A percentile compares a stretch with the other conserved stretches of the same genome.
Conservation (phyloP, 768 basidiomycete genomes). For the Mycena sanguinolenta region DNA sequence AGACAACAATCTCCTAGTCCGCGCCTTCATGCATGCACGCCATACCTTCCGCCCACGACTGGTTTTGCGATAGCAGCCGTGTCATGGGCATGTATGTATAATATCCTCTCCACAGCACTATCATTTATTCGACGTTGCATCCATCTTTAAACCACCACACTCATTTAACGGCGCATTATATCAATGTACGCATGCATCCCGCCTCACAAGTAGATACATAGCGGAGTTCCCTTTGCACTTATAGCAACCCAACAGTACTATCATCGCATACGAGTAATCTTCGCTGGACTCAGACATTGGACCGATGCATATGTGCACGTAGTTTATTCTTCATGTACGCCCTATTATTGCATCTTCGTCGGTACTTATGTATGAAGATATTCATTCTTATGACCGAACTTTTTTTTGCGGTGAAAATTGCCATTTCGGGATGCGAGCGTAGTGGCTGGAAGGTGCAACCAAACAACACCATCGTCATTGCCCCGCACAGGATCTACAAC, state of each 20-base stretch:
- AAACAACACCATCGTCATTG: constrained; percentile 13
- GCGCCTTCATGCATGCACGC: constrained; percentile 1
- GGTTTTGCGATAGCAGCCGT: constrained; percentile 25
- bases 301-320: background rate
- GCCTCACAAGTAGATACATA: constrained; percentile 14
- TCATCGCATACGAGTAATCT: constrained; percentile 23
- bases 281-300: constrained; percentile 30
- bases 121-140: constrained; percentile 19
- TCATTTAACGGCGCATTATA: constrained; percentile 27
- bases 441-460: constrained; percentile 9
- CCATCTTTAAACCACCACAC: constrained; percentile 15
- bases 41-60: background rate
- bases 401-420: background rate
- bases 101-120: constrained; percentile 8
- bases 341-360: constrained; percentile 15
- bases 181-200: constrained; percentile 16
- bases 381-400: too few relatives aligned
- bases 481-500: background rate
- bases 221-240: constrained; percentile 23
- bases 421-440: constrained; percentile 22
- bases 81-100: constrained; percentile 2
- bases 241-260: constrained; percentile 32
- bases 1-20: constrained; percentile 36
- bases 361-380: constrained; percentile 25
- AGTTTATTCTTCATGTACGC: constrained; percentile 19